Base-by-base conservation (phyloP, 1,284 basidiomycete genomes). In the Cerioporus squamosus region DNA sequence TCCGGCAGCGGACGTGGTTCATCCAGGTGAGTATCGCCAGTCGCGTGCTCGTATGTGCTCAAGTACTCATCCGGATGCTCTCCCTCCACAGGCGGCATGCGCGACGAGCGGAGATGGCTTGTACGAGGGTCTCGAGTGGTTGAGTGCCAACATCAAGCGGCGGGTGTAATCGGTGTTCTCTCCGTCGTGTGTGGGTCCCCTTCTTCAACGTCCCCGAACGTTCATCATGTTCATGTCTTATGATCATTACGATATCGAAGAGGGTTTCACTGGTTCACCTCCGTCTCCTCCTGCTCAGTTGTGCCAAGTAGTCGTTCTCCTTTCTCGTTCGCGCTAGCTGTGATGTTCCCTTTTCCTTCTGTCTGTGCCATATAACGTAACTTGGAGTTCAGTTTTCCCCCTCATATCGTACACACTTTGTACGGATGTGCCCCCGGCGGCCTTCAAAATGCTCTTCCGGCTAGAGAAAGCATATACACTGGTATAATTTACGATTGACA, bases 81-180 rank as follows among this genome's bases (percentile, higher is more conserved):
- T 60, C 44, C 54, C 52, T 33, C 51, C 55, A 62, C 65, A 93
- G 91, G 95, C 97, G 68, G 97, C 97, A 48, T 99, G 97, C 76
- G 97, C 97, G 60, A 99, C 97, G 53, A 96, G 93, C 71, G 97
- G 97, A 73, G 97, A 99, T 76, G 97, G 97, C 82, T 85, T 99
- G 63, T 99, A 99, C 78, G 97, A 99, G 81, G 97, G 97, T 79
- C 84, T 97, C 68, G 95, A 97, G 80, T 97, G 94, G 94, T 80
- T 95, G 83, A 93, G 90, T 72, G 85, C 86, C 67, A 95, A 95
- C 84, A 90, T 94, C 80, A 93, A 92, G 81, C 85, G 89, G 74
- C 87, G 90, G 73, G 82, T 81, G 77, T 91, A 84, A 85, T 57
- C 33, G 75, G 64, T 66, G 58, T 61, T 47, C 64, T 60, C 55